Conservation (phyloP, 148 eudicot genomes). For the Chenopodium album region DNA sequence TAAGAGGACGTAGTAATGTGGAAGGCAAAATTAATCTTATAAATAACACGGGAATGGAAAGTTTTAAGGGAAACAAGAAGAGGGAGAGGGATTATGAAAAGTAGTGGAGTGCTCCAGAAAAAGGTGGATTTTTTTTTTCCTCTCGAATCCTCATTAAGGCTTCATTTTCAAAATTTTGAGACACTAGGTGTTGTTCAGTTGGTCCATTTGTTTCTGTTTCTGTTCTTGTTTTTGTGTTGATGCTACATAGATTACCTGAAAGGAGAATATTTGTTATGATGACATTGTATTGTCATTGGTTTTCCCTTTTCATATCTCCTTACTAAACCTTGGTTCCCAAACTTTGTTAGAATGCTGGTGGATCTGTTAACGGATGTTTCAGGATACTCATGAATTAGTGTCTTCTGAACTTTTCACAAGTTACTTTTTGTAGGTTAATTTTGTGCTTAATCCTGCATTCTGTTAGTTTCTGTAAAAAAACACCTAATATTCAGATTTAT, state of each 20-base stretch:
- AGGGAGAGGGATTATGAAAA: too few relatives aligned
- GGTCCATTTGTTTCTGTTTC: too few relatives aligned
- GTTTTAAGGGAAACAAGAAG: neutral
- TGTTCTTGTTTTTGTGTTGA: too few relatives aligned
- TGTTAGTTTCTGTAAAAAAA: neutral
- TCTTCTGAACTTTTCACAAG: neutral
- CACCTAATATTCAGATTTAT: neutral
- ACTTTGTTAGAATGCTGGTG: neutral
- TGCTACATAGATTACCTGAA: too few relatives aligned
- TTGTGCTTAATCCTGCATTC: neutral
- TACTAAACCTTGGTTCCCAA: too few relatives aligned
- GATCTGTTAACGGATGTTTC: neutral
- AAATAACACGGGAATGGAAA: neutral
- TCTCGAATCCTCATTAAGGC: too few relatives aligned
- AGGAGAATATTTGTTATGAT: too few relatives aligned
- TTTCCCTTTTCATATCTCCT: neutral
- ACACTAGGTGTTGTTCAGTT: too few relatives aligned
- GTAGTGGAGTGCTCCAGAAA: too few relatives aligned
- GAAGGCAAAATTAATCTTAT: neutral
- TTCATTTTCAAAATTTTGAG: too few relatives aligned
- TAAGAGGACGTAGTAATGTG: neutral
- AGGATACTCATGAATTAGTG: neutral
- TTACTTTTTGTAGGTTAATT: neutral
- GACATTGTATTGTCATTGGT: too few relatives aligned
- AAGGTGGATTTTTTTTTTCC: neutral